Evolutionary conservation across 1,284 basidiomycete species (phyloP), one percentile per base, ranked within the genome.

Genomic region (Austroboletus olivaceoglutinosus): DNA sequence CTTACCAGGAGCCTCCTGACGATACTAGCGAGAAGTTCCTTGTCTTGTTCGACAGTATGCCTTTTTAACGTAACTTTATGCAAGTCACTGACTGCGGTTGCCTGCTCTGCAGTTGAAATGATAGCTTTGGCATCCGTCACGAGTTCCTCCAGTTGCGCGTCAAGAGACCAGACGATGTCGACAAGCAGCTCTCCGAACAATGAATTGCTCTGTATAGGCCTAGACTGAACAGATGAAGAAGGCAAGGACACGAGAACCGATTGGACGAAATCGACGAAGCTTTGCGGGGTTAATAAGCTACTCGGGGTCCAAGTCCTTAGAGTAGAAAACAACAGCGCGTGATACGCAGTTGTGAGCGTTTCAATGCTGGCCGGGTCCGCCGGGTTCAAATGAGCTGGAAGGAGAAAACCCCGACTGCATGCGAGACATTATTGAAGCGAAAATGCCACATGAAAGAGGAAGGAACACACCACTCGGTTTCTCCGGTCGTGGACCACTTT

Each of bases 131-230:
- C 76, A 58, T 89, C 85, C 9, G 66, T 65, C 40, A 85, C 56
- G 37, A 82, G 64, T 58, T 91, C 89, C 52, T 92, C 89, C 52
- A 92, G 67, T 56, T 86, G 81, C 29, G 79, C 74, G 65, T 93
- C 89, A 45, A 89, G 65, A 22, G 86, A 76, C 90, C 90, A 93
- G 38, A 91, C 72, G 58, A 87, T 75, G 62, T 93, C 90, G 18
- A 93, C 77, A 5, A 92, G 70, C 39, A 82, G 63, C 58, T 91
- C 88, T 16, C 83, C 83, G 52, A 89, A 81, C 0, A 73, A 61
- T 1, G 69, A 58, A 13, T 68, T 68, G 54, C 75, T 72, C 3
- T 74, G 66, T 11, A 75, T 68, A 19, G 67, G 56, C 45, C 58
- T 68, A 27, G 68, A 62, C 50, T 64, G 67, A 9, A 60, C 67